Percentiles rank a stretch among this genome's conserved stretches.
Conservation (phyloP, 192 early-diverging fungal genomes). For the Borealophlyctis nickersoniae region DNA sequence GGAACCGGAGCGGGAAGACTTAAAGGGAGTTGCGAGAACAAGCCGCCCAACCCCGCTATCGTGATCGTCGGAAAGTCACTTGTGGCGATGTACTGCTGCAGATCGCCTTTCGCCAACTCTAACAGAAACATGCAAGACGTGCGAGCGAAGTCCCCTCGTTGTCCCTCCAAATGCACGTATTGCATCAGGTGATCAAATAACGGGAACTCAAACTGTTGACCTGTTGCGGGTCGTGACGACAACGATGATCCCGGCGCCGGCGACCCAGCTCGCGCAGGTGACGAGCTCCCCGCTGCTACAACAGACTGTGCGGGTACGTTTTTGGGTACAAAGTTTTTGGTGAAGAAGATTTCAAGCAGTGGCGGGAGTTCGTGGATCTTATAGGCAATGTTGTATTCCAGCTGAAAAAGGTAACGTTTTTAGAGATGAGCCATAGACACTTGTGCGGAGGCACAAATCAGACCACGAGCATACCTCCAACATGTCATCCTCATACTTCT, state of each 20-base stretch:
- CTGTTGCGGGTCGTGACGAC: background rate
- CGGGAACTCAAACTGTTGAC: conserved; percentile 65
- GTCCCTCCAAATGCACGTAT: conserved; percentile 87
- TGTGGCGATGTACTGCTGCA: conserved; percentile 77
- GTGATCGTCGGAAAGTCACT: conserved; percentile 82
- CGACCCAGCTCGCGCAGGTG: background rate
- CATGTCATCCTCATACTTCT: conserved; percentile 35
- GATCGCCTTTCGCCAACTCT: conserved; percentile 67
- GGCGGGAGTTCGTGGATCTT: conserved; percentile 77
- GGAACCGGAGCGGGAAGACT: conserved; percentile 35
- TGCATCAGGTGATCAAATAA: conserved; percentile 85
- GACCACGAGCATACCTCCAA: conserved; percentile 21
- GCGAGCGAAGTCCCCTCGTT: conserved; percentile 73
- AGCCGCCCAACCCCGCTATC: conserved; percentile 78
- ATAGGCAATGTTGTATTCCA: conserved; percentile 73
- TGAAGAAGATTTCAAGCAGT: conserved; percentile 75
- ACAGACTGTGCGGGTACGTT: conserved; percentile 45
- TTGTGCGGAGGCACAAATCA: conserved; percentile 49
- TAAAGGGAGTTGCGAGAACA: conserved; percentile 84
- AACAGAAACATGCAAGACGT: conserved; percentile 82
- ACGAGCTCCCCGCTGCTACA: background rate
- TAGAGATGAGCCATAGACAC: too few relatives aligned
- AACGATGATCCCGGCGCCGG: conserved; percentile 38
- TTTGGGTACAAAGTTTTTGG: conserved; percentile 39
- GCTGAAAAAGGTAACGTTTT: conserved; percentile 21